These are phyloP conservation scores for Clavispora phyllophila DNA, from an alignment of 805 yeast species.

Conservation along the genomic window DNA sequence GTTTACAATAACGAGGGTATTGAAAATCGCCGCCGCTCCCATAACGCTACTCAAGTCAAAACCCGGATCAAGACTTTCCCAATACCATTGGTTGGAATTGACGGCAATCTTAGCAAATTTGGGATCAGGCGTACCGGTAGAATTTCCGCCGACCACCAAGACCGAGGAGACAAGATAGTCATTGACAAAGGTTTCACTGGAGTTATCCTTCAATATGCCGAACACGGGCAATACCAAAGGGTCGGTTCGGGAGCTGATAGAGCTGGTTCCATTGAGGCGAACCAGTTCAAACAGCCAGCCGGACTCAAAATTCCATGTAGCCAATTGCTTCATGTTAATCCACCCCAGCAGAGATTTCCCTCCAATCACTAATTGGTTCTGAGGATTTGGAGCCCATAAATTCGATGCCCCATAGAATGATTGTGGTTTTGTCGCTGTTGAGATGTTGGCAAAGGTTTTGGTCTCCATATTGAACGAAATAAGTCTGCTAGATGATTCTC, in stretches of 20 bases:
- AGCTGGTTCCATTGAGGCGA: slow-evolving; percentile 9
- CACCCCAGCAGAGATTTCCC: slow-evolving; percentile 62
- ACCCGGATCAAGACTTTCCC: slow-evolving; percentile 26
- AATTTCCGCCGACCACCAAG: slow-evolving; percentile 59
- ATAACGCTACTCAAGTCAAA: slow-evolving; percentile 23
- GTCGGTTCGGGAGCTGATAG: slow-evolving; percentile 49
- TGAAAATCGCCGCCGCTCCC: slow-evolving; percentile 52
- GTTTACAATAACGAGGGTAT: slow-evolving; percentile 43
- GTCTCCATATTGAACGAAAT: slow-evolving; percentile 38
- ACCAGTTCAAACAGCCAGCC: slow-evolving; percentile 57
- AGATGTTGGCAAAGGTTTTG: slow-evolving; percentile 31
- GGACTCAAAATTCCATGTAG: slow-evolving; percentile 62
- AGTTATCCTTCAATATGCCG: slow-evolving; percentile 18
- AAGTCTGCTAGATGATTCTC: slow-evolving; percentile 36
- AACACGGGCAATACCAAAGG: slow-evolving; percentile 56
- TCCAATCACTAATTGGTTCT: slow-evolving; percentile 54
- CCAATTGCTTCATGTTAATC: slow-evolving; percentile 69
- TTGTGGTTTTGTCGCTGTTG: slow-evolving; percentile 50
- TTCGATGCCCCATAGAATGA: slow-evolving; percentile 50
- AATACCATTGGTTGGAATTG: slow-evolving; percentile 28
- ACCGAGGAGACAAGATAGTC: slow-evolving; percentile 35
- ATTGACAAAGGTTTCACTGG: slow-evolving; percentile 23
- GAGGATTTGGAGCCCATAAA: slow-evolving; percentile 40
- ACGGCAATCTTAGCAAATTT: slow-evolving; percentile 35
- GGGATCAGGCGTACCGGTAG: slow-evolving; percentile 37